phyloP scores from a whole-genome alignment of 2,329 filamentous ascomycete species.

The Leptosphaerulina australis region DNA sequence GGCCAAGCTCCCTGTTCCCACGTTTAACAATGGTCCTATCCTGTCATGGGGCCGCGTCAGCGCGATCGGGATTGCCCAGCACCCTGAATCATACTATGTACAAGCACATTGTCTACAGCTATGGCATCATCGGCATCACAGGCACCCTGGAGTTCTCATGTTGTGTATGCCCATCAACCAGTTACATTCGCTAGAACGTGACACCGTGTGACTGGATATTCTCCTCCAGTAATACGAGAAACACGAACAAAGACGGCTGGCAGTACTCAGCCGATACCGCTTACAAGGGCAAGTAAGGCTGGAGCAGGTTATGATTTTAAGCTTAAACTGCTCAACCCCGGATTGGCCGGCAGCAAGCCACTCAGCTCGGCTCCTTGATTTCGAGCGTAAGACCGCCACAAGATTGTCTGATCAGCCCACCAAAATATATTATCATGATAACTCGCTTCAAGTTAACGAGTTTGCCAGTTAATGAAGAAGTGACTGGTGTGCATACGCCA shows the following conservation, averaged over 20 bases:
- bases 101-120: background rate
- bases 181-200: background rate
- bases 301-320: conserved; percentile 48
- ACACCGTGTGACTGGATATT: background rate
- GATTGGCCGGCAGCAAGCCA: conserved; percentile 22
- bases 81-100: conserved; percentile 3
- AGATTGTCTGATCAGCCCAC: conserved; percentile 18
- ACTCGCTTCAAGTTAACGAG: background rate
- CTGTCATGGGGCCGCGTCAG: conserved; percentile 42
- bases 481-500: background rate
- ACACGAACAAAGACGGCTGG: conserved; percentile 2
- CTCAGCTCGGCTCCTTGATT: conserved; percentile 10
- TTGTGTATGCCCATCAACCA: background rate
- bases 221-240: conserved; percentile 5
- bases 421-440: conserved; percentile 4
- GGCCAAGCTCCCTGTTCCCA: conserved; percentile 34
- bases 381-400: conserved; percentile 21
- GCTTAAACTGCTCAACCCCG: conserved; percentile 42
- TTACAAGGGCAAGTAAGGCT: conserved; percentile 45
- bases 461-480: conserved; percentile 1
- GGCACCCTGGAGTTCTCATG: background rate
- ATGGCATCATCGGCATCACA: conserved; percentile 8
- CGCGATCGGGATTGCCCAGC: conserved; percentile 24
- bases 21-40: conserved; percentile 27
- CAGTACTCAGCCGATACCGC: conserved; percentile 31